Percentiles rank a stretch among this genome's conserved stretches.
phyloP scores from a whole-genome alignment of 148 eudicot species.

The Heliamphora exappendiculata region DNA sequence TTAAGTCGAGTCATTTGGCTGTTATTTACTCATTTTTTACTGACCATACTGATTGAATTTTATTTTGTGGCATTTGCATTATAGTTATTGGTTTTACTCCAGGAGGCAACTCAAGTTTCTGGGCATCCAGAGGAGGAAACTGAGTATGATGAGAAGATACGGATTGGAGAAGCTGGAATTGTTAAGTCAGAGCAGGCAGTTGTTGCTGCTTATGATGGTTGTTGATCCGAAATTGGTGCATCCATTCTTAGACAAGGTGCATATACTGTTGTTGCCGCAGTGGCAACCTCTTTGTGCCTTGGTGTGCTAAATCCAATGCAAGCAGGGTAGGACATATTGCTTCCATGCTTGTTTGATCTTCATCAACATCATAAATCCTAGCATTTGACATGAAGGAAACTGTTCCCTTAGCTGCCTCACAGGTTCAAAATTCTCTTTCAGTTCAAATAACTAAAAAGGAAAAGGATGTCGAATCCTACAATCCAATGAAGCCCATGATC shows the following conservation, averaged over 20 bases:
- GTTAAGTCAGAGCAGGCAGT: conserved; percentile 65
- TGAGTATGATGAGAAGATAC: conserved; percentile 10
- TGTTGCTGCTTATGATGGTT: conserved; percentile 84
- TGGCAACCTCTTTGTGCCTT: conserved; percentile 75
- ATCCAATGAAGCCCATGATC: neutral
- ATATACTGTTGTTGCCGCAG: conserved; percentile 95
- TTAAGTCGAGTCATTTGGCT: too few relatives aligned
- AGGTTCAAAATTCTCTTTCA: conserved; percentile 33
- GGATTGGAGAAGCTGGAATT: conserved; percentile 21
- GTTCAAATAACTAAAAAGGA: neutral
- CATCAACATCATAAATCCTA: conserved; percentile 38
- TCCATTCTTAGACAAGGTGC: conserved; percentile 64
- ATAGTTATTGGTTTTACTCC: conserved; percentile 32
- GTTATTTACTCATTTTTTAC: too few relatives aligned
- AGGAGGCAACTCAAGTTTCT: conserved; percentile 19
- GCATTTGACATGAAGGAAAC: conserved; percentile 85
- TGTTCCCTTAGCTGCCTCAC: conserved; percentile 81
- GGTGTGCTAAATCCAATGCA: conserved; percentile 75
- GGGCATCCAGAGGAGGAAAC: conserved; percentile 10
- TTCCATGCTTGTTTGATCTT: conserved; percentile 79
- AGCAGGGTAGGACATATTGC: conserved; percentile 94
- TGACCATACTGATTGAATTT: too few relatives aligned
- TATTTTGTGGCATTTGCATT: too few relatives aligned
- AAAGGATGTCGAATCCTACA: neutral
- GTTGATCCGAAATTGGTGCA: conserved; percentile 85